These are phyloP conservation scores for Tetrapisispora taiwanensis DNA, from an alignment of 805 yeast genomes.

Conservation along the genomic window DNA sequence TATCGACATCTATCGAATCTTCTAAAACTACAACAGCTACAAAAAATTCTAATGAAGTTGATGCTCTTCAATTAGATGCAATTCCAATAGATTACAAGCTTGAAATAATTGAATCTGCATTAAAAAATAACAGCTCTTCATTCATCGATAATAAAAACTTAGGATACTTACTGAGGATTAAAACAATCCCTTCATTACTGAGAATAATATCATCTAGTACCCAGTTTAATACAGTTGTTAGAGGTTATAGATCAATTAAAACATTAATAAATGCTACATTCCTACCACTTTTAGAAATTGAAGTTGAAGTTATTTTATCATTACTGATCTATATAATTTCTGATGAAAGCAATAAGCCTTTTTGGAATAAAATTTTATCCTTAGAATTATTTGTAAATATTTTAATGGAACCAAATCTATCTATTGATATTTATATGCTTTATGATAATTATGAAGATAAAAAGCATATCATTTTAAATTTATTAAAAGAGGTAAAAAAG, in stretches of 20 bases:
- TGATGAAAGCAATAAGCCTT: constrained; percentile 41
- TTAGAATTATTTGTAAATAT: constrained; percentile 62
- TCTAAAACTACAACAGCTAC: constrained; percentile 31
- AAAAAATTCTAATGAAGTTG: too few species aligned
- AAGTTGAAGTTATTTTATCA: constrained; percentile 72
- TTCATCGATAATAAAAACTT: constrained; percentile 57
- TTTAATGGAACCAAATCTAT: constrained; percentile 44
- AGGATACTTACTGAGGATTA: constrained; percentile 51
- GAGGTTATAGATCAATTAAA: constrained; percentile 64
- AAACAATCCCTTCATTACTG: constrained; percentile 67
- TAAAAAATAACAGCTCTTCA: constrained; percentile 49
- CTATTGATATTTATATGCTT: constrained; percentile 43
- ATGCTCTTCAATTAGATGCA: constrained; percentile 29
- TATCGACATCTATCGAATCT: constrained; percentile 42
- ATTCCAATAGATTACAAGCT: constrained; percentile 60
- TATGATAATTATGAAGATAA: constrained; percentile 52
- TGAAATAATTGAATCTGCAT: constrained; percentile 72
- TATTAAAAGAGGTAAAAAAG: constrained; percentile 36
- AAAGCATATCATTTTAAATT: constrained; percentile 50
- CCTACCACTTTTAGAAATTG: constrained; percentile 54
- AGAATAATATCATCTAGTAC: constrained; percentile 46
- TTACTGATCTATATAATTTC: constrained; percentile 64
- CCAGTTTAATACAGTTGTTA: constrained; percentile 58
- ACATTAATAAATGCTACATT: constrained; percentile 51
- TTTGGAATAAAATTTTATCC: constrained; percentile 68